phyloP scores from a whole-genome alignment of 768 basidiomycete genomes.

The Mycena vitilis region DNA sequence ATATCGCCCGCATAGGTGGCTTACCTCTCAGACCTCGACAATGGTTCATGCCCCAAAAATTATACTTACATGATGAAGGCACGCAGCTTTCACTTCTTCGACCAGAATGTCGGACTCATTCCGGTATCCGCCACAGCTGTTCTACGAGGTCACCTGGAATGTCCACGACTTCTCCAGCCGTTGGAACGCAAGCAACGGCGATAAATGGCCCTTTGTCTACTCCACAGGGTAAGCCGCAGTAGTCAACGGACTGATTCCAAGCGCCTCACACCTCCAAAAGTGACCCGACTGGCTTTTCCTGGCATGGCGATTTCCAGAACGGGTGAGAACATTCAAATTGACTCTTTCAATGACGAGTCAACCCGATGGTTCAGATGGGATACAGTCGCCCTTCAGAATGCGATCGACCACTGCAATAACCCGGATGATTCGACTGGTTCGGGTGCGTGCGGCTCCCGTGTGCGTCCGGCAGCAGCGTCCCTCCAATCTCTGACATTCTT shows the following conservation, averaged over 20 bases:
- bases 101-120: conserved; percentile 22
- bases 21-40: conserved; percentile 31
- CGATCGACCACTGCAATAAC: conserved; percentile 57
- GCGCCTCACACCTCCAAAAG: conserved; percentile 40
- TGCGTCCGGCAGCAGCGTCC: too few species aligned
- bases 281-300: conserved; percentile 63
- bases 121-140: neutral
- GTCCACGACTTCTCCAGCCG: conserved; percentile 47
- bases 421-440: conserved; percentile 40
- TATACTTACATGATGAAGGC: conserved; percentile 52
- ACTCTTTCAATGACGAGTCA: too few species aligned
- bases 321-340: too few species aligned
- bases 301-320: conserved; percentile 57
- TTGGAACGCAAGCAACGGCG: conserved; percentile 40
- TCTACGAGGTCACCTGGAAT: conserved; percentile 49
- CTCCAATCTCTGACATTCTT: neutral
- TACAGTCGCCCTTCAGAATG: conserved; percentile 52
- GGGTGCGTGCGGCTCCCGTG: conserved; percentile 37
- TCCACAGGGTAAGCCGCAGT: conserved; percentile 50
- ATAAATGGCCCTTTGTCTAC: conserved; percentile 55
- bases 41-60: conserved; percentile 47
- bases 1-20: conserved; percentile 46
- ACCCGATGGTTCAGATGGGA: conserved; percentile 52
- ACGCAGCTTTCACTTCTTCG: conserved; percentile 15
- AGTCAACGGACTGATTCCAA: too few species aligned